A percentile compares a stretch with the other conserved stretches of the same genome.
Evolutionary conservation across 352 stramenopile genomes (phyloP).

Genomic region (Phytophthora fragariaefolia): DNA sequence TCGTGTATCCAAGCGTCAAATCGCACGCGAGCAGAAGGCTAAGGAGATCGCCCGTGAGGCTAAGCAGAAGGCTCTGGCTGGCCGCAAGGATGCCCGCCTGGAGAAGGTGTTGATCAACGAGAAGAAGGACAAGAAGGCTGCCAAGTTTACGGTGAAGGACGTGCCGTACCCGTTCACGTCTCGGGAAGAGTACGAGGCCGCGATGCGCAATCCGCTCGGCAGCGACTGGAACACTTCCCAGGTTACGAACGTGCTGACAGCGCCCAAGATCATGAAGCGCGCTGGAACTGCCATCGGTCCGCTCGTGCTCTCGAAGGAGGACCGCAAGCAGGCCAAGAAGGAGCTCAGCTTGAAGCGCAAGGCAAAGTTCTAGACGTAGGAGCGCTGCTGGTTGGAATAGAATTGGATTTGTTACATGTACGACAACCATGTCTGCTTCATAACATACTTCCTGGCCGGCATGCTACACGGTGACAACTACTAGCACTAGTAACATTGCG

Average conservation of each 20-base stretch:
- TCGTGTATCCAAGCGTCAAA: conserved; percentile 84
- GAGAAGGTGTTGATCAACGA: conserved; percentile 84
- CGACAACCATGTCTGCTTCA: conserved; percentile 18
- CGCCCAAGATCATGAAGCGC: conserved; percentile 94
- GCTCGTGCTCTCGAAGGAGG: conserved; percentile 87
- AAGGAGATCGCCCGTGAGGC: conserved; percentile 69
- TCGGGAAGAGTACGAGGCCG: conserved; percentile 97
- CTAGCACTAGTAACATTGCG: conserved; percentile 13
- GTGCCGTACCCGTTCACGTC: conserved; percentile 98
- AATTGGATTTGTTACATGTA: conserved; percentile 41
- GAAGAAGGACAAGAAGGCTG: conserved; percentile 90
- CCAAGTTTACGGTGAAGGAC: conserved; percentile 85
- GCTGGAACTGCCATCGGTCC: conserved; percentile 95
- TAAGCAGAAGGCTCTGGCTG: conserved; percentile 73
- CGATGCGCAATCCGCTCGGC: conserved; percentile 95
- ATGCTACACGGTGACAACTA: conserved; percentile 18
- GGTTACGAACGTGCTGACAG: conserved; percentile 92
- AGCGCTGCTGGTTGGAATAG: conserved; percentile 31
- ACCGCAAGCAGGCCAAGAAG: conserved; percentile 86
- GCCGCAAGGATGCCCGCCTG: conserved; percentile 77
- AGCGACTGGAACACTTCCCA: conserved; percentile 95
- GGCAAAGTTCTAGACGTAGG: conserved; percentile 71
- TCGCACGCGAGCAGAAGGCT: conserved; percentile 81
- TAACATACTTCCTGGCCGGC: conserved; percentile 15
- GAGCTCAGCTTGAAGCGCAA: conserved; percentile 82